Base-by-base conservation (phyloP, 2,329 filamentous ascomycete genomes). In the Dactylonectria estremocensis region DNA sequence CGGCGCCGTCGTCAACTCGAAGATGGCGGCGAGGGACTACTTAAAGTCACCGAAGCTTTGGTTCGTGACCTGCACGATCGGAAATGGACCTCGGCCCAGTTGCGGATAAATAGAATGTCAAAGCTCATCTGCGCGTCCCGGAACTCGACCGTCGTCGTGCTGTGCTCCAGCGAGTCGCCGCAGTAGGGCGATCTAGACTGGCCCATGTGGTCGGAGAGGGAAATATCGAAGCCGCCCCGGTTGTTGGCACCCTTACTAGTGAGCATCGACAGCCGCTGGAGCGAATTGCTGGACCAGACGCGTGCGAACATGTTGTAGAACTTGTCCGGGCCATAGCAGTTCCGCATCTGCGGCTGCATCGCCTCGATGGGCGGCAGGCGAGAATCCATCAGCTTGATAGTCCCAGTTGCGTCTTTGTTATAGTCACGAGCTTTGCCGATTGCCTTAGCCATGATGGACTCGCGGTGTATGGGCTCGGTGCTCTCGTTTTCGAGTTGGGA, bases 111-210 rank as follows among this genome's bases (percentile, higher is more conserved):
- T 8, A 16, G 52, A 3, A 62, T 56, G 24, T 77, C 70, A 45
- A 78, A 78, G 11, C 68, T 74, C 71, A 74, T 73, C n/a, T 76
- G 75, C 1, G 74, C 61, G 7, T 78, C 74, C 0, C 71, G 66
- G 33, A 78, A 77, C 53, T 76, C 75, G 2, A 76, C 35, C 0
- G 76, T 78, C 5, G 70, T 66, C 5, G 64, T 63, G 2, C 66
- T 56, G 0, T 53, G 35, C 24, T 75, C 71, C 2, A 68, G 22
- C 1, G 65, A 10, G 1, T 8, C 48, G 0, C 5, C 7, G 5
- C 24, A 3, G 2, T 7, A 5, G 11, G 20, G 18, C 3, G 4
- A 5, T 2, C n/a, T 3, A 6, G 6, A 18, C 3, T 7, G 11
- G 20, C 64, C 65, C 0, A 33, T 5, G 0, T 43, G 6, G 5